Percentiles rank a stretch among this genome's conserved stretches.
Evolutionary conservation across 352 stramenopile species (phyloP).

Genomic region (Pythium aristosporum): DNA sequence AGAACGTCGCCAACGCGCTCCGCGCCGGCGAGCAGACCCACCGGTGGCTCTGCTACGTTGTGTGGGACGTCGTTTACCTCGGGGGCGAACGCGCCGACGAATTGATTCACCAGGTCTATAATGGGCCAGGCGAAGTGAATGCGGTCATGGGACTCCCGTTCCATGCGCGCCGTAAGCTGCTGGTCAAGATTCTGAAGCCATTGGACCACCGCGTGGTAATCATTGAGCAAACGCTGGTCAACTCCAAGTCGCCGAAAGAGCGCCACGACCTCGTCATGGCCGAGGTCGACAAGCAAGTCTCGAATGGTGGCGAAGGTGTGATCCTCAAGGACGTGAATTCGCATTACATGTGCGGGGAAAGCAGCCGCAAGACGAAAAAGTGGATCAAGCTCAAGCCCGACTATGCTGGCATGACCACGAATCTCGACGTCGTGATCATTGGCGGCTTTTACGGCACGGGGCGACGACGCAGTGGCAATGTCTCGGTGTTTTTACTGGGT

Average conservation of each 20-base stretch:
- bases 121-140: constrained; percentile 49
- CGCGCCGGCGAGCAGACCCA: constrained; percentile 49
- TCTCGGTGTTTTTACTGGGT: constrained; percentile 81
- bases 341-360: constrained; percentile 88
- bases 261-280: constrained; percentile 81
- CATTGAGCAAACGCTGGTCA: constrained; percentile 82
- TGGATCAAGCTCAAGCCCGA: constrained; percentile 89
- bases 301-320: constrained; percentile 77
- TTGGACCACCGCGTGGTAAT: constrained; percentile 74
- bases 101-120: constrained; percentile 68
- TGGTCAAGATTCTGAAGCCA: constrained; percentile 65
- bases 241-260: constrained; percentile 68
- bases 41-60: constrained; percentile 82
- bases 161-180: constrained; percentile 50
- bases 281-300: constrained; percentile 67
- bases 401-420: constrained; percentile 84
- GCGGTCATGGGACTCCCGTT: constrained; percentile 78
- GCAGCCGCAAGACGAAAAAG: constrained; percentile 69
- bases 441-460: constrained; percentile 82
- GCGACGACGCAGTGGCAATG: constrained; percentile 67
- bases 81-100: constrained; percentile 43
- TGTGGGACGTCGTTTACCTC: constrained; percentile 84
- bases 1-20: constrained; percentile 71
- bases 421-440: constrained; percentile 79
- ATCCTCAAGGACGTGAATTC: constrained; percentile 87